phyloP scores from a whole-genome alignment of 2,329 filamentous ascomycete species.

The Drechslerella coelobrocha region DNA sequence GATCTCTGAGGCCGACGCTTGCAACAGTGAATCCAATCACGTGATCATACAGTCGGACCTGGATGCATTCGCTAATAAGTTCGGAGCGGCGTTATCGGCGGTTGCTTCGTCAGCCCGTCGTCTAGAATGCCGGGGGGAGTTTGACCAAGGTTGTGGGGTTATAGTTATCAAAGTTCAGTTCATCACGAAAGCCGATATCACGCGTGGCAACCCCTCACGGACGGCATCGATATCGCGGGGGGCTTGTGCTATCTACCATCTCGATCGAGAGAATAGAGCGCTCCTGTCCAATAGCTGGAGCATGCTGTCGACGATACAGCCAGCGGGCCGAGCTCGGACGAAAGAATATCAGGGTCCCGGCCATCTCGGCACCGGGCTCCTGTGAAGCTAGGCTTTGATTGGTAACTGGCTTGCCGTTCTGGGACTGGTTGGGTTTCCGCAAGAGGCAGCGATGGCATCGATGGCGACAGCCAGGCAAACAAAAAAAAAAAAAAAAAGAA shows the following conservation, averaged over 20 bases:
- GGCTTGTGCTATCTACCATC: neutral
- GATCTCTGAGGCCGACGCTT: too few species aligned
- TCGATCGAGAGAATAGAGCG: neutral
- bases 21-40: too few species aligned
- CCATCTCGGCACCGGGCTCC: conserved; percentile 36
- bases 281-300: conserved; percentile 47
- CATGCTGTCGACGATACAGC: conserved; percentile 25
- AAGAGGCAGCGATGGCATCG: conserved; percentile 1
- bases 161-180: too few species aligned
- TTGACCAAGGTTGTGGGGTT: too few species aligned
- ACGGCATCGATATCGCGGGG: too few species aligned
- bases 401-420: conserved; percentile 15
- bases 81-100: too few species aligned
- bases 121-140: too few species aligned
- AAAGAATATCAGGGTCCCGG: conserved; percentile 46
- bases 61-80: too few species aligned
- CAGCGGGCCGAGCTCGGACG: conserved; percentile 47
- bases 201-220: too few species aligned
- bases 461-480: neutral
- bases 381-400: conserved; percentile 10
- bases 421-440: neutral
- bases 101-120: too few species aligned
- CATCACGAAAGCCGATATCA: too few species aligned
- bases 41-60: too few species aligned
- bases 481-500: conserved; percentile 12